A percentile compares a stretch with the other conserved stretches of the same genome.
Conservation (phyloP, 345 rosid species). For the Euphorbia lathyris region DNA sequence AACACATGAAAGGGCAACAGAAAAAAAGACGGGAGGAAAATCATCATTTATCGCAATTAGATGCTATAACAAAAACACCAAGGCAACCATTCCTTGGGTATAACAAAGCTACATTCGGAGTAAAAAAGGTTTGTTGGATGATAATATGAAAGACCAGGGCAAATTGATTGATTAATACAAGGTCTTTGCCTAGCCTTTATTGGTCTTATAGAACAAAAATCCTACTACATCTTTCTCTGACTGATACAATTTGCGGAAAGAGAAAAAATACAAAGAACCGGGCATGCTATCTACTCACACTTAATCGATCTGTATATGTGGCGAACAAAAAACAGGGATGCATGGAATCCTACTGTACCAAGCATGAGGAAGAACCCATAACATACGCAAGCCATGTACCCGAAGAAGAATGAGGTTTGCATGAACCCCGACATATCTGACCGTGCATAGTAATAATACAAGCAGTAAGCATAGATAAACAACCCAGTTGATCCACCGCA, state of each 20-base stretch:
- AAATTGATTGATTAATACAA: not conserved
- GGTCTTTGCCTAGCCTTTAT: not conserved
- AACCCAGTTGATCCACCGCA: slow-evolving; percentile 52
- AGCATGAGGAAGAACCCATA: slow-evolving; percentile 53
- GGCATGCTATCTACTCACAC: slow-evolving; percentile 19
- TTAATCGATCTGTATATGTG: slow-evolving; percentile 49
- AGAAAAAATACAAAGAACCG: not conserved
- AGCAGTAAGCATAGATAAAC: slow-evolving; percentile 43
- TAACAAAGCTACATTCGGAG: not conserved
- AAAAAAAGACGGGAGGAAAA: no score
- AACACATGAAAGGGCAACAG: no score
- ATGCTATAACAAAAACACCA: not conserved
- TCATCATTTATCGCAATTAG: no score
- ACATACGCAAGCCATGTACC: slow-evolving; percentile 52
- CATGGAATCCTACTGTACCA: slow-evolving; percentile 42
- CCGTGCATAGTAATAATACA: slow-evolving; percentile 42
- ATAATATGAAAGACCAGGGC: not conserved
- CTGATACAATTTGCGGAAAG: not conserved
- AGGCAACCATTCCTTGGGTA: no score
- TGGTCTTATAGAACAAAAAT: not conserved
- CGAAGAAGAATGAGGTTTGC: slow-evolving; percentile 54
- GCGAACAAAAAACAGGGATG: slow-evolving; percentile 41
- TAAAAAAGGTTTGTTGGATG: not conserved
- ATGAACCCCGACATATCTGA: slow-evolving; percentile 49
- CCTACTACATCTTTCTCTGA: not conserved